Conservation (phyloP, 1,284 basidiomycete species). For the Hypsizygus ulmarius region DNA sequence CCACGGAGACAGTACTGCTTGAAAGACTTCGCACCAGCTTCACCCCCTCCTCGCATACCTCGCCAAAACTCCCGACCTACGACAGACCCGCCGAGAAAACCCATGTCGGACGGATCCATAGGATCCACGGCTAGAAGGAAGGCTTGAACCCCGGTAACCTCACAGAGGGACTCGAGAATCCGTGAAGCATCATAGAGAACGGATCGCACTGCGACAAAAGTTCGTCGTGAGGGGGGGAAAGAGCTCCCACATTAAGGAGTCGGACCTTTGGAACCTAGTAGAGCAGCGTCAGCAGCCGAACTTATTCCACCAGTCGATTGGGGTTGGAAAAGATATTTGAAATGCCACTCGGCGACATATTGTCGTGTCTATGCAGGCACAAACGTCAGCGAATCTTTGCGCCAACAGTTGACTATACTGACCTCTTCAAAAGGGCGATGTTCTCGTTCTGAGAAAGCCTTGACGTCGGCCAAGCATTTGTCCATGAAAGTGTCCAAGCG, state of each 20-base stretch:
- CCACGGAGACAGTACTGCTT: constrained; percentile 40
- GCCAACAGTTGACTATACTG: constrained; percentile 22
- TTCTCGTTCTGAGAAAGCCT: constrained; percentile 58
- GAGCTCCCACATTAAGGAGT: constrained; percentile 11
- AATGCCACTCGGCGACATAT: constrained; percentile 56
- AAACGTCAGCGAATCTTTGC: constrained; percentile 11
- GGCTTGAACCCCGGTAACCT: constrained; percentile 51
- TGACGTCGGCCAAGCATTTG: constrained; percentile 53
- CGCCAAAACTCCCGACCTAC: constrained; percentile 65
- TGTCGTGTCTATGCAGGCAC: constrained; percentile 43
- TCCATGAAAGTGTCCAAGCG: constrained; percentile 59
- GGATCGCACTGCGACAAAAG: constrained; percentile 36
- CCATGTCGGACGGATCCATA: constrained; percentile 39
- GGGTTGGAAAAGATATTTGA: constrained; percentile 48
- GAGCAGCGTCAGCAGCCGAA: constrained; percentile 7
- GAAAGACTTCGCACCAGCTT: constrained; percentile 54
- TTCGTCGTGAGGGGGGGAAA: constrained; percentile 14
- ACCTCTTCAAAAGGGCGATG: constrained; percentile 58
- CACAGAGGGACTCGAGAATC: constrained; percentile 48
- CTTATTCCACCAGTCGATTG: constrained; percentile 9
- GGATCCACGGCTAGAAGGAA: constrained; percentile 62
- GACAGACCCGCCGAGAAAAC: constrained; percentile 61
- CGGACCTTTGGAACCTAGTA: constrained; percentile 19
- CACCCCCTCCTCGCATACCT: constrained; percentile 54
- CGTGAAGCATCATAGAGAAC: constrained; percentile 47